Conservation (phyloP, 1,284 basidiomycete genomes). For the Malassezia cuniculi region DNA sequence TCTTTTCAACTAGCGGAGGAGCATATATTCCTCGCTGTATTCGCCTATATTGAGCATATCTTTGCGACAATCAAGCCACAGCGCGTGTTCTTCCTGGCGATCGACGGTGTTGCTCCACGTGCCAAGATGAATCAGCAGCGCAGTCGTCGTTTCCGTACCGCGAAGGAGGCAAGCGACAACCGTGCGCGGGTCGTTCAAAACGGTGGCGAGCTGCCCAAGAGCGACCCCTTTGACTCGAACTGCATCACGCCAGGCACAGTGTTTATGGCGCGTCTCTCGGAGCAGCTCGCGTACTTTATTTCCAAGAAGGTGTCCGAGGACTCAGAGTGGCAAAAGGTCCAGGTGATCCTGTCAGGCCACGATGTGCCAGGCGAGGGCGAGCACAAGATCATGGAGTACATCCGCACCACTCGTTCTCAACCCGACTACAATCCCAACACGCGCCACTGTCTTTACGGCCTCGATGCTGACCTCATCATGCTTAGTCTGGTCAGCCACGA, state of each 20-base stretch:
- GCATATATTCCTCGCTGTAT: slow-evolving; percentile 92
- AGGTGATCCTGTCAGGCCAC: slow-evolving; percentile 93
- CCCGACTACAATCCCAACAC: slow-evolving; percentile 84
- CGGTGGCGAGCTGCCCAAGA: slow-evolving; percentile 79
- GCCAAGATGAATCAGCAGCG: slow-evolving; percentile 99
- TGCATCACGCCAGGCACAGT: slow-evolving; percentile 95
- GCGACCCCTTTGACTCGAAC: slow-evolving; percentile 95
- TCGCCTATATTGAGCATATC: slow-evolving; percentile 88
- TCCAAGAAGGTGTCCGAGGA: slow-evolving; percentile 43
- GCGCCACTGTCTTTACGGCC: slow-evolving; percentile 91
- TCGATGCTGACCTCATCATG: slow-evolving; percentile 98
- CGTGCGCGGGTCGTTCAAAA: slow-evolving; percentile 71
- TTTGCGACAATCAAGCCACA: slow-evolving; percentile 95
- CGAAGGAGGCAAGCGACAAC: slow-evolving; percentile 78
- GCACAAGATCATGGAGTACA: slow-evolving; percentile 99
- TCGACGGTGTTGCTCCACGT: slow-evolving; percentile 92
- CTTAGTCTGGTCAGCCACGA: slow-evolving; percentile 90
- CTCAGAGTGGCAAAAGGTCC: slow-evolving; percentile 63
- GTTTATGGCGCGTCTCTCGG: slow-evolving; percentile 83
- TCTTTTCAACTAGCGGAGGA: slow-evolving; percentile 84
- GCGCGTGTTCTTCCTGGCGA: slow-evolving; percentile 79
- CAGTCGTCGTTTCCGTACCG: slow-evolving; percentile 73
- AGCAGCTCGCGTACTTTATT: slow-evolving; percentile 86
- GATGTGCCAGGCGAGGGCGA: slow-evolving; percentile 95
- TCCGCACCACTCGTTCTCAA: slow-evolving; percentile 83